A percentile compares a stretch with the other conserved stretches of the same genome.
Evolutionary conservation across 768 basidiomycete species (phyloP).

Genomic region (Boletus rubroflammeus): DNA sequence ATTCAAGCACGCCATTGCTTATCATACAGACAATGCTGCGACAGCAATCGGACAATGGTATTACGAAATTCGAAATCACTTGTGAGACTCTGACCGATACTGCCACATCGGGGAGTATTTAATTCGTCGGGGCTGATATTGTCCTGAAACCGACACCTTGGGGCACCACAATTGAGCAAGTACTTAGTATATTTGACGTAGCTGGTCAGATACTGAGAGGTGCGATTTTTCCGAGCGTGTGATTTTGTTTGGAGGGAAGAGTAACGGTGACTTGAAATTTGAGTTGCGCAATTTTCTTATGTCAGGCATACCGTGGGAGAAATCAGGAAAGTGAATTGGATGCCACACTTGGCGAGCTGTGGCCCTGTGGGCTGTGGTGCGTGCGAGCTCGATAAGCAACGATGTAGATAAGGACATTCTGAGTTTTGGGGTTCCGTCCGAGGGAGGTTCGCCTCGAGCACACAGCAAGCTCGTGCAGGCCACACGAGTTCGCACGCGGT

Average conservation of each 20-base stretch:
- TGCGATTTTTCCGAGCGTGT: background rate
- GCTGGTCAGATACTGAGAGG: background rate
- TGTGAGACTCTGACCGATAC: background rate
- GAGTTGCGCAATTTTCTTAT: background rate
- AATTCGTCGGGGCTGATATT: background rate
- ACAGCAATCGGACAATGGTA: background rate
- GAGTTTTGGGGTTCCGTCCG: background rate
- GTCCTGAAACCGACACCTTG: background rate
- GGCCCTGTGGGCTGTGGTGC: background rate
- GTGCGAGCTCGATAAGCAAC: constrained; percentile 8
- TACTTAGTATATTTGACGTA: background rate
- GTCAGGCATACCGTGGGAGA: background rate
- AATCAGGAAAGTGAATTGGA: background rate
- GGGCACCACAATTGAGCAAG: background rate
- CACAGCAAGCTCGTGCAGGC: background rate
- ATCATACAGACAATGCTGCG: background rate
- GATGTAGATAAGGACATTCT: constrained; percentile 1
- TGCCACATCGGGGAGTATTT: background rate
- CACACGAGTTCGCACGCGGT: background rate
- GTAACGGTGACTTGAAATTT: background rate
- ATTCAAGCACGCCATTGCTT: background rate
- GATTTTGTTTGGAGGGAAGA: background rate
- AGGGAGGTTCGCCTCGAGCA: background rate
- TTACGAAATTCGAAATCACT: background rate
- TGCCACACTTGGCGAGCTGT: too few species aligned